Evolutionary conservation across 257 asterid species (phyloP).

Genomic region (Henckelia pumila): DNA sequence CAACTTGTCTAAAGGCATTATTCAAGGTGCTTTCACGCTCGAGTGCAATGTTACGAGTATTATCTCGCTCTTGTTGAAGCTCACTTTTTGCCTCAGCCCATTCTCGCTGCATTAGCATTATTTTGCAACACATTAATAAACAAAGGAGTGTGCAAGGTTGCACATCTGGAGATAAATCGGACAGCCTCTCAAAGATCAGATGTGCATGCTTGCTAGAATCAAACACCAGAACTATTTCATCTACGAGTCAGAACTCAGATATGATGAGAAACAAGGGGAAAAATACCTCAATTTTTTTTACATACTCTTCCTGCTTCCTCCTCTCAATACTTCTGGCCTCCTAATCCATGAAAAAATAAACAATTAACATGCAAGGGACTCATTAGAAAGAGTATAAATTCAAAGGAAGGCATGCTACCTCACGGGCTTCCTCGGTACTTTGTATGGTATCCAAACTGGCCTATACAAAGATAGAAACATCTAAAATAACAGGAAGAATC

Average conservation of each 20-base stretch:
- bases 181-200: background rate
- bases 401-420: conserved; percentile 43
- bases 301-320: conserved; percentile 66
- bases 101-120: conserved; percentile 56
- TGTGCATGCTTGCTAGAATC: background rate
- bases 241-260: conserved; percentile 7
- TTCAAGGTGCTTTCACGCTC: conserved; percentile 62
- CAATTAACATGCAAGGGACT: conserved; percentile 5
- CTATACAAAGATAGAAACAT: conserved; percentile 37
- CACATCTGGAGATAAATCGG: background rate
- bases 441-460: conserved; percentile 83
- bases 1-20: conserved; percentile 60
- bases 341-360: conserved; percentile 30
- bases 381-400: conserved; percentile 2
- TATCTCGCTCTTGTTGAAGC: conserved; percentile 79
- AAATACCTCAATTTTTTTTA: conserved; percentile 69
- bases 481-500: conserved; percentile 1
- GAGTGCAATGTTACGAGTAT: conserved; percentile 54
- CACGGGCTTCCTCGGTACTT: conserved; percentile 80
- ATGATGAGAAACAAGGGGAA: background rate
- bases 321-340: conserved; percentile 82
- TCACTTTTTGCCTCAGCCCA: conserved; percentile 92
- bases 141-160: conserved; percentile 10
- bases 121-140: conserved; percentile 10
- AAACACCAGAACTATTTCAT: conserved; percentile 16